These are phyloP conservation scores for Phytophthora gonapodyides DNA, from an alignment of 352 stramenopile genomes.

Conservation along the genomic window DNA sequence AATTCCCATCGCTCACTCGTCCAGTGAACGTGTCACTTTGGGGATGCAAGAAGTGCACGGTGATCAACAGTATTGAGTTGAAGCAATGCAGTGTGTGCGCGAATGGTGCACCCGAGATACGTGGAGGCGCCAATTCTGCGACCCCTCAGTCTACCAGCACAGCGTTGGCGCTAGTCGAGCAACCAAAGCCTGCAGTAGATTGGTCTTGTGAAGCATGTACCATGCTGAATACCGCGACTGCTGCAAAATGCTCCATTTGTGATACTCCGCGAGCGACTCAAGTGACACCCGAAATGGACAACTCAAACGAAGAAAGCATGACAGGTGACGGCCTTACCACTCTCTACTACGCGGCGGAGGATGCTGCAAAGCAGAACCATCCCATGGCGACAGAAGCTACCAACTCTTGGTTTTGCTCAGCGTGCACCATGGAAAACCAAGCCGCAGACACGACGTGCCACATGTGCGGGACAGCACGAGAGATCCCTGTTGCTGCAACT, in stretches of 20 bases:
- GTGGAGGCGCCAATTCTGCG: background rate
- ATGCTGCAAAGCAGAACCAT: slow-evolving; percentile 44
- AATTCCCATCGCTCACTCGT: slow-evolving; percentile 44
- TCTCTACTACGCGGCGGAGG: slow-evolving; percentile 69
- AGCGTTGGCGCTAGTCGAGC: slow-evolving; percentile 50
- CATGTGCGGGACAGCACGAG: slow-evolving; percentile 67
- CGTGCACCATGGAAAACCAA: slow-evolving; percentile 86
- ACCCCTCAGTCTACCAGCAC: slow-evolving; percentile 49
- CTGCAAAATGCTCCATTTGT: slow-evolving; percentile 78
- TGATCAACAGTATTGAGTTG: slow-evolving; percentile 68
- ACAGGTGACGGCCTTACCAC: slow-evolving; percentile 60
- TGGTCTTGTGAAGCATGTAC: slow-evolving; percentile 83
- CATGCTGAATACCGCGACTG: slow-evolving; percentile 63
- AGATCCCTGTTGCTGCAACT: slow-evolving; percentile 46
- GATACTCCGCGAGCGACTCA: slow-evolving; percentile 50
- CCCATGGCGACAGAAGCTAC: slow-evolving; percentile 26
- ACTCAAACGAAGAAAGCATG: slow-evolving; percentile 27
- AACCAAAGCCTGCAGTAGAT: slow-evolving; percentile 35
- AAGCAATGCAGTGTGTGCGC: slow-evolving; percentile 73
- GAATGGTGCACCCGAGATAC: slow-evolving; percentile 31
- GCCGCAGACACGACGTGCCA: slow-evolving; percentile 55
- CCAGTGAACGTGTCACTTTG: slow-evolving; percentile 57
- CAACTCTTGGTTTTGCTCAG: slow-evolving; percentile 55
- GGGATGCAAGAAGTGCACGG: slow-evolving; percentile 84
- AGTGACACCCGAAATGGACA: slow-evolving; percentile 26